These are phyloP conservation scores for Scedosporium aurantiacum DNA, from an alignment of 2,329 filamentous ascomycete genomes.

Conservation along the genomic window DNA sequence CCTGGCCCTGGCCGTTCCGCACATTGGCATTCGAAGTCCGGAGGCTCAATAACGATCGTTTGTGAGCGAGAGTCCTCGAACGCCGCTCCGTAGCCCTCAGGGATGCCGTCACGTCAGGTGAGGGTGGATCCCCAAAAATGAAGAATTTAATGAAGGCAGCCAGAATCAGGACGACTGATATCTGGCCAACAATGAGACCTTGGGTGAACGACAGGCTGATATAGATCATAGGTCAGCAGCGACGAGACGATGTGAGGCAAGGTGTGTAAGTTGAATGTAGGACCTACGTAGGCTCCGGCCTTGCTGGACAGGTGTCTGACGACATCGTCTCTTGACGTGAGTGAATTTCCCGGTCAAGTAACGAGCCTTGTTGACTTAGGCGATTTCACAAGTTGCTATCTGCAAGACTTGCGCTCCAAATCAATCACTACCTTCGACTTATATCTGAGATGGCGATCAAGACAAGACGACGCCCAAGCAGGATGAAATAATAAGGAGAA, in stretches of 20 bases:
- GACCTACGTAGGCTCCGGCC: constrained; percentile 35
- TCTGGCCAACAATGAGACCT: constrained; percentile 83
- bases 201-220: constrained; percentile 79
- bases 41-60: constrained; percentile 58
- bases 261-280: background rate
- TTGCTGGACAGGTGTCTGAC: constrained; percentile 28
- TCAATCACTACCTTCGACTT: too few relatives aligned
- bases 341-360: background rate
- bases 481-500: too few relatives aligned
- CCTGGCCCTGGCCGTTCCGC: constrained; percentile 21
- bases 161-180: constrained; percentile 82
- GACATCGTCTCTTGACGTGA: constrained; percentile 20
- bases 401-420: too few relatives aligned
- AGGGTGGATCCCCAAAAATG: constrained; percentile 91
- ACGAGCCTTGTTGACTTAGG: background rate
- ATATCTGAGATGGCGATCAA: too few relatives aligned
- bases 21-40: constrained; percentile 24
- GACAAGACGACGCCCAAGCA: too few relatives aligned
- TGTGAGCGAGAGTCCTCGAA: constrained; percentile 64
- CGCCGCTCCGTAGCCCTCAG: constrained; percentile 64
- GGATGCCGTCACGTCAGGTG: constrained; percentile 67
- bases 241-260: background rate
- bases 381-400: background rate
- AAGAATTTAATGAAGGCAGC: constrained; percentile 99
- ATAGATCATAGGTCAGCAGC: constrained; percentile 4